A percentile compares a stretch with the other conserved stretches of the same genome.
phyloP scores from a whole-genome alignment of 2,329 filamentous ascomycete species.

The Metarhizium anisopliae region DNA sequence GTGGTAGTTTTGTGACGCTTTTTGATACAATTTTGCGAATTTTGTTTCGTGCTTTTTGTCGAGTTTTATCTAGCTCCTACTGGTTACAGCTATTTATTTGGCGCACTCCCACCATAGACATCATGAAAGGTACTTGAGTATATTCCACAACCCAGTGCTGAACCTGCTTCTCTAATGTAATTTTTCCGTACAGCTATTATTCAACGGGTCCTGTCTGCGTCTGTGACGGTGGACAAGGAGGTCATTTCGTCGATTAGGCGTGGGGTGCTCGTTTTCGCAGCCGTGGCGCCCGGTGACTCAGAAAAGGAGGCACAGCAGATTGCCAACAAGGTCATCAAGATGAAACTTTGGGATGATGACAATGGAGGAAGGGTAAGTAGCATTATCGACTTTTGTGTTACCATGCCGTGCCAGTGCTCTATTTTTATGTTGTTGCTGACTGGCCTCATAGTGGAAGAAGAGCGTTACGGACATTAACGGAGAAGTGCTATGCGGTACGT shows the following conservation, averaged over 20 bases:
- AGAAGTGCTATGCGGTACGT: conserved; percentile 83
- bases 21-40: background rate
- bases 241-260: conserved; percentile 85
- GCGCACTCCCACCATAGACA: background rate
- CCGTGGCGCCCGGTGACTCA: conserved; percentile 83
- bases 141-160: background rate
- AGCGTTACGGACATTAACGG: conserved; percentile 82
- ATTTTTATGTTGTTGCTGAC: background rate
- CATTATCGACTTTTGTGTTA: background rate
- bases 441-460: conserved; percentile 67
- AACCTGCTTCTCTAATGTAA: background rate
- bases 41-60: background rate
- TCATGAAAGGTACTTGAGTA: conserved; percentile 5
- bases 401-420: background rate
- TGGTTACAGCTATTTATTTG: too few relatives aligned
- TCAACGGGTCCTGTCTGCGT: conserved; percentile 89
- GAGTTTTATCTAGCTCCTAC: too few relatives aligned
- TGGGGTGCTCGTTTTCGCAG: conserved; percentile 84
- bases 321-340: conserved; percentile 77
- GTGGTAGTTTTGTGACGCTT: too few relatives aligned
- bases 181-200: conserved; percentile 58
- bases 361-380: conserved; percentile 51
- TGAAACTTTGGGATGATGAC: conserved; percentile 86
- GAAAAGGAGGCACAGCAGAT: conserved; percentile 78
- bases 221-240: conserved; percentile 87